Evolutionary conservation across 2,329 filamentous ascomycete species (phyloP).

Genomic region (Periconia sp.): DNA sequence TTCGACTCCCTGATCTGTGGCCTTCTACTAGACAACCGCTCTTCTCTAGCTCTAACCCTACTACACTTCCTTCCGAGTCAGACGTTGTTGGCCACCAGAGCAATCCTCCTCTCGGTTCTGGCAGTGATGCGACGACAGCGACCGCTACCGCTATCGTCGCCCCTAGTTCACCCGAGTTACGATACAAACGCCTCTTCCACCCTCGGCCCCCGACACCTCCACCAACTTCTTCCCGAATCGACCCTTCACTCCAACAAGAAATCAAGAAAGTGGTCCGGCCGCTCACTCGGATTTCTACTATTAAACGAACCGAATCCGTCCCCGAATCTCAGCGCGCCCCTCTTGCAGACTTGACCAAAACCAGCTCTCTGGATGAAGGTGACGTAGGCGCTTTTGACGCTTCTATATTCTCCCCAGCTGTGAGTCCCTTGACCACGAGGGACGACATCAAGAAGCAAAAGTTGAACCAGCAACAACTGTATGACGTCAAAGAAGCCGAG

Average conservation of each 20-base stretch:
- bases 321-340: conserved; percentile 10
- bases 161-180: conserved; percentile 47
- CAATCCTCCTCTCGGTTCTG: conserved; percentile 26
- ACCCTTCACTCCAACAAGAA: conserved; percentile 13
- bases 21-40: conserved; percentile 32
- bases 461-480: conserved; percentile 10
- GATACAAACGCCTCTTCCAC: conserved; percentile 52
- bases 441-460: conserved; percentile 9
- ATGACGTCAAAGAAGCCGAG: conserved; percentile 13
- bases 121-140: too few species aligned
- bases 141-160: conserved; percentile 25
- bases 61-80: conserved; percentile 23
- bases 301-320: conserved; percentile 11
- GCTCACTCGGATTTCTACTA: conserved; percentile 2
- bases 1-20: conserved; percentile 28
- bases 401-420: conserved; percentile 11
- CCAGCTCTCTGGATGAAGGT: conserved; percentile 20
- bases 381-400: conserved; percentile 6
- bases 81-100: conserved; percentile 22
- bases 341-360: neutral
- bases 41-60: conserved; percentile 38
- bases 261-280: conserved; percentile 10
- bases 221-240: neutral
- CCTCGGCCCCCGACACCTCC: conserved; percentile 16
- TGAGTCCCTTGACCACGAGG: conserved; percentile 11